Evolutionary conservation across 2,329 filamentous ascomycete genomes (phyloP).

Genomic region (Bipolaris bicolor): DNA sequence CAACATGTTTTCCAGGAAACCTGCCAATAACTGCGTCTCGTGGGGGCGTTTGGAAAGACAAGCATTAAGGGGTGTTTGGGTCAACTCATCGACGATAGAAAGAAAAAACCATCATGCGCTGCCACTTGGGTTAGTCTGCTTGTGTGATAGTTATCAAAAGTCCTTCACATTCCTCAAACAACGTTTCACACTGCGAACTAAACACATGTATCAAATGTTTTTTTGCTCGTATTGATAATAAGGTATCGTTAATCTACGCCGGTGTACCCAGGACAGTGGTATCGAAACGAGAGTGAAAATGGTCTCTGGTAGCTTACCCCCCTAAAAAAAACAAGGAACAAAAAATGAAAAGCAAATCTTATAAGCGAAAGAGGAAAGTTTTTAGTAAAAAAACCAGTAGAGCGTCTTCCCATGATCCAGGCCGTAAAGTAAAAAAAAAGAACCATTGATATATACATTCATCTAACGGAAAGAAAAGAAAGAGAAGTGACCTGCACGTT

Average conservation of each 20-base stretch:
- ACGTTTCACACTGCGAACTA: not conserved
- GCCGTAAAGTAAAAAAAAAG: not conserved
- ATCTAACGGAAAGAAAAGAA: not conserved
- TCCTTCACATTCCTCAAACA: not conserved
- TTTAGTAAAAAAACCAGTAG: too few relatives aligned
- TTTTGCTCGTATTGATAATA: too few relatives aligned
- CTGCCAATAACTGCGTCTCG: constrained; percentile 2
- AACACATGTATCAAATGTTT: too few relatives aligned
- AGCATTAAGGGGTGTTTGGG: not conserved
- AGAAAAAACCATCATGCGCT: not conserved
- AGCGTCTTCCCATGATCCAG: too few relatives aligned
- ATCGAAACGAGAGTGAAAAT: too few relatives aligned
- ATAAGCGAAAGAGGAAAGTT: too few relatives aligned
- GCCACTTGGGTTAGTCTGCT: not conserved
- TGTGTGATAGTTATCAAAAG: not conserved
- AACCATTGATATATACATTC: not conserved
- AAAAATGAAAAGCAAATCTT: not conserved
- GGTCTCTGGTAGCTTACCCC: not conserved
- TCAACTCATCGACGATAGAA: too few relatives aligned
- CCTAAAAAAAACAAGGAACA: not conserved
- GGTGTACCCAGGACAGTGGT: not conserved
- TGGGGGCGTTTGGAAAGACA: constrained; percentile 13
- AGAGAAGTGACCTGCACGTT: not conserved
- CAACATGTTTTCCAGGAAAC: constrained; percentile 27
- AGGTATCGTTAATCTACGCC: not conserved